Conservation (phyloP, 2,329 filamentous ascomycete species). For the Cladosporium phlei region DNA sequence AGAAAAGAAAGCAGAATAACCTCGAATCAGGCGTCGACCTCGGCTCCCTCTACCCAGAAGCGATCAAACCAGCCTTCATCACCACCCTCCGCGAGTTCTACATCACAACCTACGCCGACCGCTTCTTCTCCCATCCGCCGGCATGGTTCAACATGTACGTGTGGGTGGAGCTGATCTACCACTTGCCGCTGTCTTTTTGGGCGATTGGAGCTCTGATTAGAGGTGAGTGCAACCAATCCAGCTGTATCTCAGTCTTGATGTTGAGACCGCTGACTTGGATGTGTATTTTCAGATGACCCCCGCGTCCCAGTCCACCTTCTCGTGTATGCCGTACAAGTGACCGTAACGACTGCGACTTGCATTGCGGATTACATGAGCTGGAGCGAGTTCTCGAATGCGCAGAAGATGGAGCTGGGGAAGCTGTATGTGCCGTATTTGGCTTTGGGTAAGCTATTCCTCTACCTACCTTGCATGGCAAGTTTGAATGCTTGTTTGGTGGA, state of each 20-base stretch:
- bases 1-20: too few relatives aligned
- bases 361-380: slow-evolving; percentile 58
- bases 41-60: slow-evolving; percentile 53
- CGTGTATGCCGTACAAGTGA: slow-evolving; percentile 55
- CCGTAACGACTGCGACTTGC: slow-evolving; percentile 59
- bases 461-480: too few relatives aligned
- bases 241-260: background rate
- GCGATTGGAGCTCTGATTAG: slow-evolving; percentile 51
- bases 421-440: slow-evolving; percentile 56
- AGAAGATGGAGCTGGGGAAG: slow-evolving; percentile 48
- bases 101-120: slow-evolving; percentile 57
- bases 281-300: slow-evolving; percentile 45
- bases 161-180: slow-evolving; percentile 57
- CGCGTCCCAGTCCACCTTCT: slow-evolving; percentile 57
- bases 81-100: slow-evolving; percentile 52
- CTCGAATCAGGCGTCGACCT: slow-evolving; percentile 53
- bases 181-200: slow-evolving; percentile 58
- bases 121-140: slow-evolving; percentile 57
- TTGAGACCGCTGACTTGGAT: background rate
- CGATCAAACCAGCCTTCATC: slow-evolving; percentile 48
- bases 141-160: slow-evolving; percentile 56
- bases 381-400: slow-evolving; percentile 39
- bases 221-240: slow-evolving; percentile 34
- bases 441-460: slow-evolving; percentile 44
- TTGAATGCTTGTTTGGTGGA: background rate